Evolutionary conservation across 179 eudicot species (phyloP).

Genomic region (Silene vulgaris): DNA sequence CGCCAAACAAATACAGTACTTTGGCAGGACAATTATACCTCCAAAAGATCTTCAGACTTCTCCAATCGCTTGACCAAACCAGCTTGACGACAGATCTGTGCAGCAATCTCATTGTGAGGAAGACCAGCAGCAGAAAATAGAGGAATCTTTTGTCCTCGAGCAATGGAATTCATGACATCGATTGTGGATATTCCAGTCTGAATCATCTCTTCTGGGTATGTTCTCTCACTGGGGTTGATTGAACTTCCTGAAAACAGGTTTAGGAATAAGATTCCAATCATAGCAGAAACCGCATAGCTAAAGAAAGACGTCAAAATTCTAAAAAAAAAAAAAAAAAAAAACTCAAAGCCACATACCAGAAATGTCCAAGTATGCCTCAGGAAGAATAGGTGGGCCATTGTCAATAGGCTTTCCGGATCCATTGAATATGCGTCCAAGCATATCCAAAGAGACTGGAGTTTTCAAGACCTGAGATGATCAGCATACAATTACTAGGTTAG

Average conservation of each 20-base stretch:
- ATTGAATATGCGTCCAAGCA: constrained; percentile 99
- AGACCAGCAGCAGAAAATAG: constrained; percentile 99
- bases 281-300: background rate
- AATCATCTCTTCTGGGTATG: constrained; percentile 99
- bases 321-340: no score
- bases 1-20: background rate
- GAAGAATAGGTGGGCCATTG: constrained; percentile 95
- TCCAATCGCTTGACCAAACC: constrained; percentile 96
- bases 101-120: constrained; percentile 99
- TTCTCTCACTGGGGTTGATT: constrained; percentile 99
- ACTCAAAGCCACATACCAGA: constrained; percentile 63
- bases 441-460: constrained; percentile 96
- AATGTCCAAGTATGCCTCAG: constrained; percentile 97
- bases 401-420: constrained; percentile 99
- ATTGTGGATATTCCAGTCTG: constrained; percentile 98
- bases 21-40: constrained; percentile 43
- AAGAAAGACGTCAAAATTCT: background rate
- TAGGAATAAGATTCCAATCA: background rate
- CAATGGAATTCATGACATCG: constrained; percentile 99
- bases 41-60: constrained; percentile 67
- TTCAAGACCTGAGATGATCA: constrained; percentile 64
- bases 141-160: constrained; percentile 98
- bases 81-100: constrained; percentile 98
- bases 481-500: background rate
- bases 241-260: constrained; percentile 59